Percentiles rank a stretch among this genome's conserved stretches.
Evolutionary conservation across 129 eudicot genomes (phyloP).

Genomic region (Arctium minus): DNA sequence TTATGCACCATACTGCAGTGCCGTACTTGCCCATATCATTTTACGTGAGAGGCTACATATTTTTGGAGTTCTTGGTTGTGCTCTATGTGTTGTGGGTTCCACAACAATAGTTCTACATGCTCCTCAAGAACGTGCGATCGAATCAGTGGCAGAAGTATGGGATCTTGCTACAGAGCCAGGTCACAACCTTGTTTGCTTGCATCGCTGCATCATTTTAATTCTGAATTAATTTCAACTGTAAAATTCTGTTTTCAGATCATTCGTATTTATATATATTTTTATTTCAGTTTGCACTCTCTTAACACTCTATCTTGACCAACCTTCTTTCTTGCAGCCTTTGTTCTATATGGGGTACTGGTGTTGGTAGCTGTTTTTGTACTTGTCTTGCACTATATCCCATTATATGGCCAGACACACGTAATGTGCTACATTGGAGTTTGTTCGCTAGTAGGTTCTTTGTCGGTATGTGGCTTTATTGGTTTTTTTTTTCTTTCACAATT

Average conservation of each 20-base stretch:
- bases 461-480: conserved; percentile 53
- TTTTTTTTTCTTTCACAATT: not conserved
- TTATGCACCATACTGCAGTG: conserved; percentile 43
- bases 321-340: conserved; percentile 60
- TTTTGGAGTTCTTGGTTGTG: conserved; percentile 93
- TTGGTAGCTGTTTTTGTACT: conserved; percentile 61
- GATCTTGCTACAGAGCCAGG: conserved; percentile 96
- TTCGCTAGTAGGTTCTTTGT: conserved; percentile 81
- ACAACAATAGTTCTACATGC: conserved; percentile 86
- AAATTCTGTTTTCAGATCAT: not conserved
- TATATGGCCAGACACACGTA: conserved; percentile 87
- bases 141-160: conserved; percentile 90
- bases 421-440: conserved; percentile 89
- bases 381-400: conserved; percentile 63
- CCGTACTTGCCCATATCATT: conserved; percentile 88
- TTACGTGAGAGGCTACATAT: conserved; percentile 75
- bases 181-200: conserved; percentile 18
- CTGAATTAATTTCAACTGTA: not conserved
- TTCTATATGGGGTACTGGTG: conserved; percentile 64
- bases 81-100: conserved; percentile 92
- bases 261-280: not conserved
- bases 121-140: conserved; percentile 86
- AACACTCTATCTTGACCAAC: not conserved
- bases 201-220: not conserved
- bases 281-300: not conserved